phyloP scores from a whole-genome alignment of 2,329 filamentous ascomycete species.

The Alternaria incomplexa region DNA sequence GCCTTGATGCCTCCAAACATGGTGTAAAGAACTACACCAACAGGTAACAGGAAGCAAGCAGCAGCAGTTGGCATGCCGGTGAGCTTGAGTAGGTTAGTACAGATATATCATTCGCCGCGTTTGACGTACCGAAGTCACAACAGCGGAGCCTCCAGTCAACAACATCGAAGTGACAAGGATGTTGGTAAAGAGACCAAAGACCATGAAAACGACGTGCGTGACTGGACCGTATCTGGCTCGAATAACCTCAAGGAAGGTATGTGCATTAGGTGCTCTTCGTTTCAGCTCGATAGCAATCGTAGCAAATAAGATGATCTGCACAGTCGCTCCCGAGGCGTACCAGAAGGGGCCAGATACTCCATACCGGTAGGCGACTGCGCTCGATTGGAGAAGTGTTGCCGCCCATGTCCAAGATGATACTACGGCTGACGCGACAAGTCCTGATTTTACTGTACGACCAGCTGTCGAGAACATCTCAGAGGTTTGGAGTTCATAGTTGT shows the following conservation, averaged over 20 bases:
- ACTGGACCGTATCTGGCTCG: constrained; percentile 76
- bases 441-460: constrained; percentile 85
- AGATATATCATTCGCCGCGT: not conserved
- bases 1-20: constrained; percentile 75
- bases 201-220: constrained; percentile 79
- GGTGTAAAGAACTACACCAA: constrained; percentile 83
- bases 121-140: constrained; percentile 51
- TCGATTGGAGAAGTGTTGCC: constrained; percentile 78
- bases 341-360: constrained; percentile 71
- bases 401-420: constrained; percentile 95
- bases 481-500: constrained; percentile 81
- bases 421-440: constrained; percentile 86
- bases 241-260: constrained; percentile 83
- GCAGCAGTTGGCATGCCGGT: constrained; percentile 79
- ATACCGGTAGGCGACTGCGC: constrained; percentile 82
- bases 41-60: constrained; percentile 81
- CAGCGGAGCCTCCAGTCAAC: constrained; percentile 81
- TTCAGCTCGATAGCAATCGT: constrained; percentile 91
- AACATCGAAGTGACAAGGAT: constrained; percentile 90
- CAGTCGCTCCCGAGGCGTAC: constrained; percentile 63
- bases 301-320: constrained; percentile 79
- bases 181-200: constrained; percentile 81
- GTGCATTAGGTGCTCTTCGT: constrained; percentile 83
- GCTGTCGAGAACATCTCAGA: constrained; percentile 93
- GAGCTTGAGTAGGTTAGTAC: constrained; percentile 61